Evolutionary conservation across 148 eudicot species (phyloP).

Genomic region (Amaranthus hypochondriacus): DNA sequence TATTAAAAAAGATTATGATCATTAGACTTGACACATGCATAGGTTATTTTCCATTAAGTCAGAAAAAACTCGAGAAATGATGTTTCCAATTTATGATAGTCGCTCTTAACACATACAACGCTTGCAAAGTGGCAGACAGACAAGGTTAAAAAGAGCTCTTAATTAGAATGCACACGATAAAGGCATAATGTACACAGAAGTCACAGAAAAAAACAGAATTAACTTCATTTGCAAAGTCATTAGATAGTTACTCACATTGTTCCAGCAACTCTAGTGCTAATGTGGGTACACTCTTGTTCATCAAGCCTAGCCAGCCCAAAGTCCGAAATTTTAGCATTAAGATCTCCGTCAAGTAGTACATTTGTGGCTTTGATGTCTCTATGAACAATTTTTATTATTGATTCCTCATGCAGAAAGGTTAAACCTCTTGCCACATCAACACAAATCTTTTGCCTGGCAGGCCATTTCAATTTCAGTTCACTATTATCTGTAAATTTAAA

Average conservation of each 20-base stretch:
- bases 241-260: slow-evolving; percentile 26
- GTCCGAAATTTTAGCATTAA: slow-evolving; percentile 28
- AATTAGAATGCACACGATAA: neutral
- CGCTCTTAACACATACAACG: neutral
- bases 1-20: neutral
- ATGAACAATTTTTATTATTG: slow-evolving; percentile 29
- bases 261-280: slow-evolving; percentile 36
- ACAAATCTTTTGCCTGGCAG: slow-evolving; percentile 22
- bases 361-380: slow-evolving; percentile 32
- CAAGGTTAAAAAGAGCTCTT: too few species aligned
- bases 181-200: neutral
- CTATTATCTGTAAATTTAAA: slow-evolving; percentile 14
- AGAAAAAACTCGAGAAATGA: neutral
- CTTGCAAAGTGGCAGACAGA: neutral
- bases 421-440: slow-evolving; percentile 31
- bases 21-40: neutral
- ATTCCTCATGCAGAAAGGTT: slow-evolving; percentile 34
- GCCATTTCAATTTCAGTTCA: slow-evolving; percentile 26
- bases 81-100: neutral
- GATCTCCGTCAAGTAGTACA: slow-evolving; percentile 25
- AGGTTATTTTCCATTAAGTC: neutral
- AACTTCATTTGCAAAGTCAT: neutral
- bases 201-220: too few species aligned
- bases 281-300: slow-evolving; percentile 28
- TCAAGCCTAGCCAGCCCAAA: slow-evolving; percentile 33